These are phyloP conservation scores for Vachellia collinsii DNA, from an alignment of 306 rosid species.

Conservation along the genomic window DNA sequence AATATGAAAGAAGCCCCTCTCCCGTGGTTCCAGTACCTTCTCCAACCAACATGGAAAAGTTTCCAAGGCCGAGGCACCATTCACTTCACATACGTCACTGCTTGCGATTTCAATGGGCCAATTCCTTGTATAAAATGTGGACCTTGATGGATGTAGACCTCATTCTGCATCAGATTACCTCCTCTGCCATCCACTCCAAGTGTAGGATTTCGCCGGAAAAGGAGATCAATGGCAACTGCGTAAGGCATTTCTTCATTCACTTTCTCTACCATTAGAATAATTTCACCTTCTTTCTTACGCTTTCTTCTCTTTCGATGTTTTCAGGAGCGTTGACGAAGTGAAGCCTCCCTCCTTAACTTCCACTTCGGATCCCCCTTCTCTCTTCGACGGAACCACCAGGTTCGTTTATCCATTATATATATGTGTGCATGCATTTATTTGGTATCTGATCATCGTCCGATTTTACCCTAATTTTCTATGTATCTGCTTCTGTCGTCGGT, in stretches of 20 bases:
- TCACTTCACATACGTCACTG: not conserved
- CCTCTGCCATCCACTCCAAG: not conserved
- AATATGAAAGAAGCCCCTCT: no score
- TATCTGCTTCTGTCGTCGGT: not conserved
- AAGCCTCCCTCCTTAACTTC: conserved; percentile 62
- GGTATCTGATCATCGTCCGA: not conserved
- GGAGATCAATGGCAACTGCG: conserved; percentile 38
- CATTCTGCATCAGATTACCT: not conserved
- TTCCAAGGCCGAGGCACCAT: no score
- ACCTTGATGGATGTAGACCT: not conserved
- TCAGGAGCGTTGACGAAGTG: conserved; percentile 40
- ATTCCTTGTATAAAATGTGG: not conserved
- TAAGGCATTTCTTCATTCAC: conserved; percentile 6
- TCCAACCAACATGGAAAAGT: no score
- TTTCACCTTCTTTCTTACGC: not conserved
- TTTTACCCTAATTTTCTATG: not conserved
- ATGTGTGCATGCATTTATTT: no score
- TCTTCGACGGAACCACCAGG: conserved; percentile 92
- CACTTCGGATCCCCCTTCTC: conserved; percentile 64
- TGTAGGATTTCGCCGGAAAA: not conserved
- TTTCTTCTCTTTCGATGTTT: not conserved
- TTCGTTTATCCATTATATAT: conserved; percentile 22
- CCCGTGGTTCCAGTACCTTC: no score
- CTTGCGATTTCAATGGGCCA: not conserved
- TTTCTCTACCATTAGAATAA: not conserved